phyloP scores from a whole-genome alignment of 2,329 filamentous ascomycete genomes.

The Boeremia lycopersici region DNA sequence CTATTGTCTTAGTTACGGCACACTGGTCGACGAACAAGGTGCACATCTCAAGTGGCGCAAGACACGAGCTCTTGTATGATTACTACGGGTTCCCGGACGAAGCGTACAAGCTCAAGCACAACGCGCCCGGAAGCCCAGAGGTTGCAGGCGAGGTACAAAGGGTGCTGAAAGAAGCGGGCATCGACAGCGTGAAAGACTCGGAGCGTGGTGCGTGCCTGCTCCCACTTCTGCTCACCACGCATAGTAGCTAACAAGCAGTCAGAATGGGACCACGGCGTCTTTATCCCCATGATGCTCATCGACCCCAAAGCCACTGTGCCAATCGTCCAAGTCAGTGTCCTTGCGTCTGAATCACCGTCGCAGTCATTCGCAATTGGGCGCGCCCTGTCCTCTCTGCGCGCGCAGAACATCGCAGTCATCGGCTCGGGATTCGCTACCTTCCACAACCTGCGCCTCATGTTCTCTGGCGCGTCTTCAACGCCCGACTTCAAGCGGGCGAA shows the following conservation, averaged over 20 bases:
- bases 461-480: slow-evolving; percentile 34
- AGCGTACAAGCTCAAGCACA: slow-evolving; percentile 62
- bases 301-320: slow-evolving; percentile 60
- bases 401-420: slow-evolving; percentile 62
- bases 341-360: slow-evolving; percentile 57
- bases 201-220: slow-evolving; percentile 35
- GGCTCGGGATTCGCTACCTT: slow-evolving; percentile 66
- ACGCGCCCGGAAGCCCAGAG: slow-evolving; percentile 61
- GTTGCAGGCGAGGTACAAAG: slow-evolving; percentile 58
- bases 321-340: slow-evolving; percentile 63
- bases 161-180: slow-evolving; percentile 55
- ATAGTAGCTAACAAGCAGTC: neutral
- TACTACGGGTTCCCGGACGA: slow-evolving; percentile 65
- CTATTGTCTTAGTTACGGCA: slow-evolving; percentile 64
- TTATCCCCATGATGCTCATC: slow-evolving; percentile 63
- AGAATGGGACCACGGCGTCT: slow-evolving; percentile 68
- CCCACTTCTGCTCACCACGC: neutral
- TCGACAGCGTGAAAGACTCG: slow-evolving; percentile 44
- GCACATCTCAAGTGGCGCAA: slow-evolving; percentile 57
- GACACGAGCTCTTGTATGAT: slow-evolving; percentile 61
- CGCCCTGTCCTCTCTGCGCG: slow-evolving; percentile 58
- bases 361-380: slow-evolving; percentile 60
- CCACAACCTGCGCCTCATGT: slow-evolving; percentile 61
- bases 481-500: slow-evolving; percentile 41
- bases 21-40: slow-evolving; percentile 61